Conservation (phyloP, 305 asterid genomes). For the Galium porrigens region DNA sequence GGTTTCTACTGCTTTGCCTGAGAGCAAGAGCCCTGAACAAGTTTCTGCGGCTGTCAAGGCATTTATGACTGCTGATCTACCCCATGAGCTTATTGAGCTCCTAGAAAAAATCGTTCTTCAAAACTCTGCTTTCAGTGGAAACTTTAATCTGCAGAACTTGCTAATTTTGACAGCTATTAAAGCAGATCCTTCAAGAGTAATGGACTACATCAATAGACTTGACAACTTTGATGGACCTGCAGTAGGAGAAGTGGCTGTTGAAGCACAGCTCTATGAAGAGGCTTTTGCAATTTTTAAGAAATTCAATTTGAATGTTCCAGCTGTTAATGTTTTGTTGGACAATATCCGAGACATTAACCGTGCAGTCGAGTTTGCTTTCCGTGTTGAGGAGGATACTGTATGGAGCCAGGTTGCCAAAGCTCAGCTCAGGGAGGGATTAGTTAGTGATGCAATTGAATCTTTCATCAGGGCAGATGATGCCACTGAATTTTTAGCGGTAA, state of each 20-base stretch:
- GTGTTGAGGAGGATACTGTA: conserved; percentile 96
- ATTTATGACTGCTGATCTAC: conserved; percentile 98
- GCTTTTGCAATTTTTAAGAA: conserved; percentile 92
- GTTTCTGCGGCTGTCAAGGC: conserved; percentile 99
- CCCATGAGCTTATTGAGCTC: conserved; percentile 92
- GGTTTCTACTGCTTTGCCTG: conserved; percentile 98
- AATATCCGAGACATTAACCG: conserved; percentile 81
- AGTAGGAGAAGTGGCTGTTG: conserved; percentile 97
- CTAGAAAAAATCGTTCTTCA: conserved; percentile 98
- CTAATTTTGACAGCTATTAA: conserved; percentile 89
- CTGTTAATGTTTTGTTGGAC: conserved; percentile 81
- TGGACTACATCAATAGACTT: conserved; percentile 90
- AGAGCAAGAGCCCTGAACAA: conserved; percentile 99
- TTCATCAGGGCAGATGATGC: conserved; percentile 94
- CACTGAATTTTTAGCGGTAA: conserved; percentile 81
- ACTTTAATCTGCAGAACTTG: conserved; percentile 86
- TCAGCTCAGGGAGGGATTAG: conserved; percentile 92
- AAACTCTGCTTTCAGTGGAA: conserved; percentile 95
- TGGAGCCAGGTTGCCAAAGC: conserved; percentile 99
- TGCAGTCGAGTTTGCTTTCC: conserved; percentile 93
- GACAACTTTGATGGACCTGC: conserved; percentile 99
- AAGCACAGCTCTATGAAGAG: conserved; percentile 83
- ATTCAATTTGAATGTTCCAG: conserved; percentile 95
- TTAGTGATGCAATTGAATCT: conserved; percentile 94
- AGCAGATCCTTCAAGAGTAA: conserved; percentile 94